Evolutionary conservation across 2,329 filamentous ascomycete species (phyloP).

Genomic region (Boeremia exigua): DNA sequence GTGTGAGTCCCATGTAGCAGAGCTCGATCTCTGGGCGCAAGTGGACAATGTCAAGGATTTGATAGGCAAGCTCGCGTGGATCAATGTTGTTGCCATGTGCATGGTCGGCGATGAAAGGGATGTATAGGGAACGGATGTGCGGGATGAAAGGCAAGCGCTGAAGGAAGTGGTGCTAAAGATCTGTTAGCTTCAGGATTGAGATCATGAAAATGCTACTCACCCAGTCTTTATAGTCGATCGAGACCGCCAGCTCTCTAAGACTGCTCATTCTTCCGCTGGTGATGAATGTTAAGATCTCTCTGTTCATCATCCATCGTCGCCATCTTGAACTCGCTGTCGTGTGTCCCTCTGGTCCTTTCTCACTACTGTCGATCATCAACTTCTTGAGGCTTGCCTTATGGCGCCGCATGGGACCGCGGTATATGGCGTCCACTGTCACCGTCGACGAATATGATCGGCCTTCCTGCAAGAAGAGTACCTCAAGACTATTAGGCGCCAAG

Average conservation of each 20-base stretch:
- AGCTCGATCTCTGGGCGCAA: constrained; percentile 77
- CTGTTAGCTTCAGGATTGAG: constrained; percentile 10
- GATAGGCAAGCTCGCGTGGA: constrained; percentile 73
- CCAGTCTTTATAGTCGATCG: constrained; percentile 79
- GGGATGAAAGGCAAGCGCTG: constrained; percentile 74
- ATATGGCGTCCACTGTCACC: constrained; percentile 74
- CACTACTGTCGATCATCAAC: constrained; percentile 74
- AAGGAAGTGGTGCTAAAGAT: constrained; percentile 73
- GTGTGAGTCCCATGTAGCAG: constrained; percentile 77
- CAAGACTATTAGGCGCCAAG: constrained; percentile 78
- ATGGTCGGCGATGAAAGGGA: constrained; percentile 71
- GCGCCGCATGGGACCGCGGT: constrained; percentile 71
- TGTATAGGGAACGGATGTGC: constrained; percentile 73
- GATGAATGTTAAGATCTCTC: constrained; percentile 73
- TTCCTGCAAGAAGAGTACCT: constrained; percentile 80
- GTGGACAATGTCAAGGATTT: constrained; percentile 79
- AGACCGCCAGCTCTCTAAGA: constrained; percentile 73
- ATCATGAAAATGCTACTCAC: constrained; percentile 54
- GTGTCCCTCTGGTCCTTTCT: constrained; percentile 56
- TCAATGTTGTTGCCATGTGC: constrained; percentile 62
- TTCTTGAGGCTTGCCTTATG: constrained; percentile 75
- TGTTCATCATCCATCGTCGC: constrained; percentile 73
- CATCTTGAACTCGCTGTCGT: constrained; percentile 56
- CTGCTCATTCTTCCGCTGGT: constrained; percentile 77
- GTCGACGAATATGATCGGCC: constrained; percentile 59